Base-by-base conservation (phyloP, 257 asterid species). In the Forsythia suspensa region DNA sequence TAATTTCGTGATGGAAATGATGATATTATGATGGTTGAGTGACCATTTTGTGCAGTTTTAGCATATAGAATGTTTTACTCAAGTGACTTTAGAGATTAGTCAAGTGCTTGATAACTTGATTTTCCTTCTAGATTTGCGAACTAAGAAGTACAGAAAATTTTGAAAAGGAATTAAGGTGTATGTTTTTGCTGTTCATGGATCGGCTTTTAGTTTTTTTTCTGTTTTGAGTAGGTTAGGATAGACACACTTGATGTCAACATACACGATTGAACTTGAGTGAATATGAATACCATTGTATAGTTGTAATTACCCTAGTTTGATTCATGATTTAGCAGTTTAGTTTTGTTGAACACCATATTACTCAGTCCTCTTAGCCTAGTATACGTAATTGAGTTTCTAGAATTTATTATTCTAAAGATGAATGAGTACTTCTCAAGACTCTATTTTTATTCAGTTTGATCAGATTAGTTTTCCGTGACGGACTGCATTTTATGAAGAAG, bases 1-100 rank as follows among this genome's bases (percentile, higher is more conserved):
- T 36, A 48, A 48, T 11, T 34, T 77, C 29, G 13, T 59, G 16
- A 16, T 78, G 80, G 78, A 46, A 70, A 55, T 55, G 65, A n/a
- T n/a, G 65, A 55, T n/a, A 4, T 15, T 55, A 55, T n/a, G 65
- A 6, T 55, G 10, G 24, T n/a, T 55, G 65, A 55, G 24, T 55
- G 24, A 55, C 24, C 9, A 2, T 55, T 55, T 18, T 55, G 3
- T 16, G 65, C 65, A 55, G 65, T 55, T 55, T 18, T 18, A 55
- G 65, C 24, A 55, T n/a, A 55, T 18, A 5, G 55, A 46, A 13
- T 46, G 55, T 46, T 46, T 46, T 4, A 55, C 65, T 3, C 24
- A 18, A 55, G 24, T 55, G 65, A 55, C 24, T 55, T 55, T 6
- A n/a, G 24, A 55, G 65, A 55, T 5, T 52, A 4, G 21, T 18